Percentiles rank a stretch among this genome's conserved stretches.
phyloP scores from a whole-genome alignment of 805 yeast species.

The Candida arabinofermentans region DNA sequence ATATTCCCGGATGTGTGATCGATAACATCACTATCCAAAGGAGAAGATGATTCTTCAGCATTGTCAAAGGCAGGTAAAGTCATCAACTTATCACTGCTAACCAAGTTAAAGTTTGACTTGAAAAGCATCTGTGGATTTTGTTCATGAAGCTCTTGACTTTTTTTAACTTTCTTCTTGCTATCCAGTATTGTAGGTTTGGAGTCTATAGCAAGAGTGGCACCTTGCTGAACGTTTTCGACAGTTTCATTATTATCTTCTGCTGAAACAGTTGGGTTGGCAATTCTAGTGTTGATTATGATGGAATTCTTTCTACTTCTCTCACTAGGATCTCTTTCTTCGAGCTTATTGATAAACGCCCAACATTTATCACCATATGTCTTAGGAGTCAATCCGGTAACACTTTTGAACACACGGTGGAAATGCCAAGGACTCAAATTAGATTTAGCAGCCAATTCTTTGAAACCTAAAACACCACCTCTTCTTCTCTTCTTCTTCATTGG shows the following conservation, averaged over 20 bases:
- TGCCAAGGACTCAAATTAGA: constrained; percentile 88
- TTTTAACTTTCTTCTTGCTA: neutral
- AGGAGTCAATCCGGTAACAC: constrained; percentile 83
- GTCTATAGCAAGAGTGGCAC: neutral
- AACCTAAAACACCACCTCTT: constrained; percentile 77
- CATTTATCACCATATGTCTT: constrained; percentile 86
- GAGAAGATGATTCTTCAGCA: too few relatives aligned
- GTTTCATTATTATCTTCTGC: constrained; percentile 9
- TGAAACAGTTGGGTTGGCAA: constrained; percentile 32
- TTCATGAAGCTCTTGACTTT: neutral
- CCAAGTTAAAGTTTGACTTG: too few relatives aligned
- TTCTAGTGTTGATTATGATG: constrained; percentile 28
- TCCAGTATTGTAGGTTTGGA: neutral
- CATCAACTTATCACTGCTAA: too few relatives aligned
- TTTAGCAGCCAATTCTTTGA: constrained; percentile 83
- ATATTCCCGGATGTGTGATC: too few relatives aligned
- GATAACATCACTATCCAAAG: too few relatives aligned
- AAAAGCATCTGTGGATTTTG: too few relatives aligned
- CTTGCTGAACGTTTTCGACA: constrained; percentile 2
- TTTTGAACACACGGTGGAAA: constrained; percentile 85
- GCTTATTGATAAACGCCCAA: constrained; percentile 50
- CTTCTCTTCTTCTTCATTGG: constrained; percentile 45
- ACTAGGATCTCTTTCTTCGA: constrained; percentile 17
- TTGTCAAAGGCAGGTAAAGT: too few relatives aligned
- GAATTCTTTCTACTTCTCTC: constrained; percentile 12